These are phyloP conservation scores for Salix viminalis DNA, from an alignment of 345 rosid genomes.

Conservation along the genomic window DNA sequence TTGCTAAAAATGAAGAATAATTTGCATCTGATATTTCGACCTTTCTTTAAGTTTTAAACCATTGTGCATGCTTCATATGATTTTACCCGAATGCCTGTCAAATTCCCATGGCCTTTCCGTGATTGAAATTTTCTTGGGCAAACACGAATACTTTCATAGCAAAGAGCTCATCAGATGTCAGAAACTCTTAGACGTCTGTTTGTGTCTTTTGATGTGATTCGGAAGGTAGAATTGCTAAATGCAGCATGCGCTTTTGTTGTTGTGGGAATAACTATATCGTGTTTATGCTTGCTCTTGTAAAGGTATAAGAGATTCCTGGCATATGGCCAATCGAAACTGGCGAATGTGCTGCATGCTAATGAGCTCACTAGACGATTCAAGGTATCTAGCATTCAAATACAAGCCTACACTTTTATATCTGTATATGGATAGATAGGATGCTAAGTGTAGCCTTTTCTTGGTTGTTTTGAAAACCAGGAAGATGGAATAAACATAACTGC, in stretches of 20 bases:
- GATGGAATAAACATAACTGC: slow-evolving; percentile 53
- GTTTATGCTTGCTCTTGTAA: slow-evolving; percentile 12
- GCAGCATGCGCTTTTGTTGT: background rate
- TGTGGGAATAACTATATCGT: background rate
- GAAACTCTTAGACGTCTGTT: background rate
- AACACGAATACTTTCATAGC: background rate
- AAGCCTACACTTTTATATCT: background rate
- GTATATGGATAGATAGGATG: background rate
- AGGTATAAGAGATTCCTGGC: slow-evolving; percentile 44
- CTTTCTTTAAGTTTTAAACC: background rate
- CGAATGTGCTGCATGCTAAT: background rate
- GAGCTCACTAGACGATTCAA: slow-evolving; percentile 1
- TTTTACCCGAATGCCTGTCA: background rate
- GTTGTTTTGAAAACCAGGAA: slow-evolving; percentile 31
- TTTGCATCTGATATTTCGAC: background rate
- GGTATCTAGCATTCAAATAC: background rate
- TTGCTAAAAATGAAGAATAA: background rate
- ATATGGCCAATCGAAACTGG: slow-evolving; percentile 34
- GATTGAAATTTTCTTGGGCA: background rate
- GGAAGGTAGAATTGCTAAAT: background rate
- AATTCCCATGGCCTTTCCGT: background rate
- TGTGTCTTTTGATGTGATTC: background rate
- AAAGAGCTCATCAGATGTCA: background rate
- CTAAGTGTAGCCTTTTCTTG: background rate
- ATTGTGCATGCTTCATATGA: background rate